Base-by-base conservation (phyloP, 768 basidiomycete genomes). In the Pleurotus giganteus region DNA sequence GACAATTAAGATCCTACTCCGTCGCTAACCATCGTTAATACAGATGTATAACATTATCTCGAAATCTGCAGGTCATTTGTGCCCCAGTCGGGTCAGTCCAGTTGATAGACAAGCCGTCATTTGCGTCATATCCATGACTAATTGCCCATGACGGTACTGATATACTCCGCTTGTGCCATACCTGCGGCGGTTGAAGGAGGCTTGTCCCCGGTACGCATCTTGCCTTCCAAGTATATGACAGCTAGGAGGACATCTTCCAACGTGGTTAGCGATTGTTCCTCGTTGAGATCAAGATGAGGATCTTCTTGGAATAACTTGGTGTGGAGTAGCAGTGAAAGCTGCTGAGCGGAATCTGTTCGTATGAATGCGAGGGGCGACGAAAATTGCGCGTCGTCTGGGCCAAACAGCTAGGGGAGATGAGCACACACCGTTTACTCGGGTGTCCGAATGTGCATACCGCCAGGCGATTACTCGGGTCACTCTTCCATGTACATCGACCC, bases 141-240 rank as follows among this genome's bases (percentile, higher is more conserved):
- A n/a, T 15, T 50, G 12, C 49, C 49, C n/a, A 39, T 19, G 9
- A 34, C 49, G 26, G 34, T 37, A 34, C 49, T 37, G 17, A 51
- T 51, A n/a, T 17, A 24, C 19, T 17, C 34, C 26, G 36, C 49
- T 37, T 51, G 49, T 5, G 49, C 49, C 0, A 51, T 24, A 19
- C 49, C 49, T 17, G n/a, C 17, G 9, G n/a, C 27, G 5, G n/a
- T 13, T 4, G 19, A 23, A 15, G 34, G 15, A 19, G 49, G 49
- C 26, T 24, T 34, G 32, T 51, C 49, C 26, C 49, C 32, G 4
- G 17, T 24, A n/a, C 49, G 31, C 49, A 51, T 15, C 49, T 24
- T 51, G 11, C 49, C 49, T 32, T 51, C 49, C 31, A 39, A 24
- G 26, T 51, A 51, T 7, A 37, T 36, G 8, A 51, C 49, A 24